phyloP scores from a whole-genome alignment of 2,329 filamentous ascomycete genomes.

The Ilyonectria robusta region DNA sequence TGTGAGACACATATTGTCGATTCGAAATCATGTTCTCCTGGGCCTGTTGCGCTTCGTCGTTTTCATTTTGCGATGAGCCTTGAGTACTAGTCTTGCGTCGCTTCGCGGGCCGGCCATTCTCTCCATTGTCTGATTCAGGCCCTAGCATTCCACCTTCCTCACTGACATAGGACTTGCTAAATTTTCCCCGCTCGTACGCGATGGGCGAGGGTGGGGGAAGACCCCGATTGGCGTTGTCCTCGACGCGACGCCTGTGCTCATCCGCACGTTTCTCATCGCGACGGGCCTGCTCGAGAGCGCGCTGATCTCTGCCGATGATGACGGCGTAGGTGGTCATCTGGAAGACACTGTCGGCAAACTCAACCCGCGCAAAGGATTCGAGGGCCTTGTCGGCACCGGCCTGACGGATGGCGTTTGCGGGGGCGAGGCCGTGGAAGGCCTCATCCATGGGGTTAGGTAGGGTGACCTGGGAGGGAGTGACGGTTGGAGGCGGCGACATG shows the following conservation, averaged over 20 bases:
- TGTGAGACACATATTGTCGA: conserved; percentile 73
- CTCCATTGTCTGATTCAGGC: conserved; percentile 71
- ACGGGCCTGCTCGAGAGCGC: conserved; percentile 69
- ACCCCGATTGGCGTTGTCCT: conserved; percentile 63
- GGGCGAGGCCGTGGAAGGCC: conserved; percentile 46
- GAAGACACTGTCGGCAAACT: conserved; percentile 82
- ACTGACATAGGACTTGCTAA: conserved; percentile 77
- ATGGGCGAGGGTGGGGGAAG: conserved; percentile 67
- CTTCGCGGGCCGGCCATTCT: conserved; percentile 61
- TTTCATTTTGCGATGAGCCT: conserved; percentile 59
- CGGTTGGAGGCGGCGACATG: conserved; percentile 60
- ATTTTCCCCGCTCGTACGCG: conserved; percentile 66
- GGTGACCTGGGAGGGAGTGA: conserved; percentile 63
- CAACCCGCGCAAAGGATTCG: conserved; percentile 72
- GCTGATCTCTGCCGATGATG: conserved; percentile 79
- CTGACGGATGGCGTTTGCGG: conserved; percentile 53
- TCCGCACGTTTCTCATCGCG: conserved; percentile 65
- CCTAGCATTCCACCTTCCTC: conserved; percentile 79
- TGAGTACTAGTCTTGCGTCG: conserved; percentile 62
- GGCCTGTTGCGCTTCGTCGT: conserved; percentile 54
- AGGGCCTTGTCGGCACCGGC: conserved; percentile 58
- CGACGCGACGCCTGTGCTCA: conserved; percentile 59
- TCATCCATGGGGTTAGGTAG: conserved; percentile 56
- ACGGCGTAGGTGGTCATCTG: conserved; percentile 84
- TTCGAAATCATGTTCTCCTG: conserved; percentile 67